These are phyloP conservation scores for Wickerhamomyces alni DNA, from an alignment of 805 yeast genomes.

Conservation along the genomic window DNA sequence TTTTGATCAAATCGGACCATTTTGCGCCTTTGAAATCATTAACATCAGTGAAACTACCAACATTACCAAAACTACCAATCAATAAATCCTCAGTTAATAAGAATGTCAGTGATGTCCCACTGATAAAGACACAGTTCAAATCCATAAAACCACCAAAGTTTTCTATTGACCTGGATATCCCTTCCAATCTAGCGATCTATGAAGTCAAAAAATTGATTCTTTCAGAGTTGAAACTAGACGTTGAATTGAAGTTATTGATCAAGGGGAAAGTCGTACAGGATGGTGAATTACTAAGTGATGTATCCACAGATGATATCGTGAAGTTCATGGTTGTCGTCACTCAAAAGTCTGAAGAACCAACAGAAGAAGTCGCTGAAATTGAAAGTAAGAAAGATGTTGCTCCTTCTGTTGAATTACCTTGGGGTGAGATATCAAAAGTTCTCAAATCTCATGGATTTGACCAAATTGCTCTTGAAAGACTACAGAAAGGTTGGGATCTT, in stretches of 20 bases:
- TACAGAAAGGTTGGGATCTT: slow-evolving; percentile 35
- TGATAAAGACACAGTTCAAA: slow-evolving; percentile 37
- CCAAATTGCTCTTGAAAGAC: slow-evolving; percentile 25
- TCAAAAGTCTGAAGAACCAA: neutral
- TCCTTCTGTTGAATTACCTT: slow-evolving; percentile 33
- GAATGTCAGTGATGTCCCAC: neutral
- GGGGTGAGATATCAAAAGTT: slow-evolving; percentile 36
- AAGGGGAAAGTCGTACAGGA: slow-evolving; percentile 63
- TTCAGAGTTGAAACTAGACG: slow-evolving; percentile 27
- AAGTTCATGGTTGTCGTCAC: slow-evolving; percentile 37
- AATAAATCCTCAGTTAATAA: slow-evolving; percentile 22
- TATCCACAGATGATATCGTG: slow-evolving; percentile 25
- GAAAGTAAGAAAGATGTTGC: no score
- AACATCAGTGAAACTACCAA: slow-evolving; percentile 36
- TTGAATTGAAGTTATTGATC: slow-evolving; percentile 45
- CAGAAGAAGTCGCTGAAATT: no score
- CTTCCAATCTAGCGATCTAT: slow-evolving; percentile 24
- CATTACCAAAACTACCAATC: slow-evolving; percentile 40
- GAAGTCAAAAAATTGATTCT: slow-evolving; percentile 28
- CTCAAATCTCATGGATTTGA: slow-evolving; percentile 31
- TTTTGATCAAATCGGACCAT: slow-evolving; percentile 13
- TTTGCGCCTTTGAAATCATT: slow-evolving; percentile 25
- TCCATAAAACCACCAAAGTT: slow-evolving; percentile 75
- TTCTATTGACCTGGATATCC: slow-evolving; percentile 24
- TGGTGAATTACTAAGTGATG: slow-evolving; percentile 31